Evolutionary conservation across 495 filamentous ascomycete genomes (phyloP).

Genomic region (Lentithecium fluviatile): DNA sequence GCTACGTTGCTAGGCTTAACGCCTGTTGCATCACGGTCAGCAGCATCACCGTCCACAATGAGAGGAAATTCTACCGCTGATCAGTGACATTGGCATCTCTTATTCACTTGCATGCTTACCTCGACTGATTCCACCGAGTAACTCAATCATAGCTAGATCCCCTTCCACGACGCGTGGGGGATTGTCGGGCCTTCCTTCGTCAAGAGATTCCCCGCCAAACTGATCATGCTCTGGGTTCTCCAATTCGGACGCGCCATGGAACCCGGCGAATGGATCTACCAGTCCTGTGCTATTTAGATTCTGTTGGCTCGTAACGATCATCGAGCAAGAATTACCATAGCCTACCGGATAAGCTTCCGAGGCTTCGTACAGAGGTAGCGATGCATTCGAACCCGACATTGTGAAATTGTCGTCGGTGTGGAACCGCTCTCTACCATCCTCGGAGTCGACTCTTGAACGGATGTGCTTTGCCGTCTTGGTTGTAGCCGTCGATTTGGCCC

Average conservation of each 20-base stretch:
- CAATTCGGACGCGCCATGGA: constrained; percentile 1
- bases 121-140: constrained; percentile 22
- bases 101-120: constrained; percentile 5
- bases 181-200: constrained; percentile 8
- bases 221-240: constrained; percentile 18
- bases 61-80: constrained; percentile 23
- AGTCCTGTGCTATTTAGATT: constrained; percentile 9
- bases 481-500: constrained; percentile 10
- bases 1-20: constrained; percentile 6
- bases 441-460: constrained; percentile 7
- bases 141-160: constrained; percentile 11
- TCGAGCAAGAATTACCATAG: constrained; percentile 8
- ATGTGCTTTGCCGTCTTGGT: constrained; percentile 11
- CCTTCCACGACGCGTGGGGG: constrained; percentile 8
- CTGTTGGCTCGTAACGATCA: too few relatives aligned
- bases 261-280: constrained; percentile 1
- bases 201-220: constrained; percentile 9
- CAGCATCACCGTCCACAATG: constrained; percentile 8
- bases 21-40: constrained; percentile 1
- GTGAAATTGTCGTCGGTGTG: constrained; percentile 8
- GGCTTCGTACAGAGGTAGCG: constrained; percentile 1
- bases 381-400: constrained; percentile 10
- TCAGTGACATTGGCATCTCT: constrained; percentile 8
- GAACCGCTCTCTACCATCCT: constrained; percentile 5
- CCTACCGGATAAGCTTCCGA: constrained; percentile 5